phyloP scores from a whole-genome alignment of 305 asterid species.

The Fraxinus baroniana region DNA sequence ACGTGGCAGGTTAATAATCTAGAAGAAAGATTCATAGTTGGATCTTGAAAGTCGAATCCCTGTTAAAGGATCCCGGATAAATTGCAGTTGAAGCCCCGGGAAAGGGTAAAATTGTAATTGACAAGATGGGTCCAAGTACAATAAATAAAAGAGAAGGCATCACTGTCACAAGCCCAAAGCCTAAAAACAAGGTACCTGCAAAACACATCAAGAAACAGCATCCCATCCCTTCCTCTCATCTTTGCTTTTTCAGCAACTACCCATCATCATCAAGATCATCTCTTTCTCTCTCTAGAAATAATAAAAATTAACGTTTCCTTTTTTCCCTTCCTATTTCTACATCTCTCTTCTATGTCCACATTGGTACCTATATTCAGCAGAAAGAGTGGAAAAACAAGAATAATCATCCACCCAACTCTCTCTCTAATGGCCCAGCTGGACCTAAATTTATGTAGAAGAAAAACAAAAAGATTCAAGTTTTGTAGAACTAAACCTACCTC shows the following conservation, averaged over 20 bases:
- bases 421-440: constrained; percentile 77
- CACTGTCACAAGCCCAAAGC: constrained; percentile 57
- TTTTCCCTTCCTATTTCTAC: constrained; percentile 29
- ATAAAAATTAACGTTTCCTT: constrained; percentile 13
- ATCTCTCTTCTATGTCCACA: constrained; percentile 11
- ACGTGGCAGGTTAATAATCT: not conserved
- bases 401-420: constrained; percentile 34
- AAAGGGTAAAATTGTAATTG: constrained; percentile 35
- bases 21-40: not conserved
- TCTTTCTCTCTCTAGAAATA: constrained; percentile 32
- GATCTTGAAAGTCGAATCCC: constrained; percentile 6
- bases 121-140: not conserved
- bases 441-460: constrained; percentile 47
- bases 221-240: constrained; percentile 22
- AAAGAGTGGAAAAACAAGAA: constrained; percentile 25
- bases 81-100: not conserved
- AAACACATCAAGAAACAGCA: constrained; percentile 37
- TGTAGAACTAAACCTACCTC: constrained; percentile 42
- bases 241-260: constrained; percentile 43
- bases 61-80: not conserved
- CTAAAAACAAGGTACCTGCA: constrained; percentile 54
- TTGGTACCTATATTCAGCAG: constrained; percentile 33
- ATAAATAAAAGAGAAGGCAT: constrained; percentile 24
- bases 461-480: constrained; percentile 12
- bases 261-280: constrained; percentile 29